Base-by-base conservation (phyloP, 2,329 filamentous ascomycete genomes). In the Talaromyces sp. region DNA sequence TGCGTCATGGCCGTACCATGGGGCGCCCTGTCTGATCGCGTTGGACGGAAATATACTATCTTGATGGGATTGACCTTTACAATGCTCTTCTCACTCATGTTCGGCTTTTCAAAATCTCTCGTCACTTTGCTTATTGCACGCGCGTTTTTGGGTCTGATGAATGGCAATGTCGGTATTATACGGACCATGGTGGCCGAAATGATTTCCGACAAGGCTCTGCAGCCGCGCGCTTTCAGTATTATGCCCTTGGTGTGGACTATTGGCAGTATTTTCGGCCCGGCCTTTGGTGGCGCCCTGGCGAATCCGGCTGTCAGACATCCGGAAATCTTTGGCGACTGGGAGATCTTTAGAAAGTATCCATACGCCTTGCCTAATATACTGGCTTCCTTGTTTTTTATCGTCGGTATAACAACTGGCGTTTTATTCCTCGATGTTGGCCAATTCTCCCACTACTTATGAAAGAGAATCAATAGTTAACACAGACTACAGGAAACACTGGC, bases 191-290 rank as follows among this genome's bases (percentile, higher is more conserved):
- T 97, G 2, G 94, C 94, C 0, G 94, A 97, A 75, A 87, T 97
- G 83, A 92, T 96, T 1, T 90, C 92, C 0, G 87, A 95, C 73
- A 92, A 85, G 73, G 89, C 92, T 70, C 81, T 96, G 6, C 94
- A 97, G 71, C 93, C 94, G 0, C 82, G 87, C 58, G 95, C 95
- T 0, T 98, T 98, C 75, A 92, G 89, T 65, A 82, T 98, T 53
- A 97, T 98, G 93, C 94, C 94, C 4, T 78, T 98, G 16, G 90
- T 89, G 1, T 98, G 92, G 89, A 92, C 88, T 10, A 80, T 97
- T 58, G 94, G 94, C 0, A 90, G 87, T 40, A 91, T 96, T 42
- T 90, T 96, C 67, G 94, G 94, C 0, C 94, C 94, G 1, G 88
- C 87, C 4, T 89, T 98, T 69, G 94, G 94, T 31, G 94, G 94